phyloP scores from a whole-genome alignment of 148 eudicot species.

The Rhododendron henanense region DNA sequence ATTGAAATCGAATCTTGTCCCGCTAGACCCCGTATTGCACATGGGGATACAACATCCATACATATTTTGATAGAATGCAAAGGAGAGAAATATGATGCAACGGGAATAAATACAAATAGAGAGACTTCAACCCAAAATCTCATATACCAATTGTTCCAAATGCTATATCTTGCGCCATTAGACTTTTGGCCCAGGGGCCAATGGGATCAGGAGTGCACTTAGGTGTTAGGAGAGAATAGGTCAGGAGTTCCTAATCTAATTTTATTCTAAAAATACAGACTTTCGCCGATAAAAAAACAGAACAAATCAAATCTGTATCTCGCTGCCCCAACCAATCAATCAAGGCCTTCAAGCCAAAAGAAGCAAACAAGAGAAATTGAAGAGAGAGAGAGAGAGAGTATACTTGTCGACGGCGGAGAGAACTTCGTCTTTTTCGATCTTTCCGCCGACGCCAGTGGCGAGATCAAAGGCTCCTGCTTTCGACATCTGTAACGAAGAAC shows the following conservation, averaged over 20 bases:
- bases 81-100: not conserved
- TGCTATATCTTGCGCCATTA: not conserved
- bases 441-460: constrained; percentile 87
- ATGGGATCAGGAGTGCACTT: not conserved
- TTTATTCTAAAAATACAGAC: not conserved
- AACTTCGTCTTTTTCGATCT: constrained; percentile 66
- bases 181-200: not conserved
- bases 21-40: not conserved
- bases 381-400: not conserved
- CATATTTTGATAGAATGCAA: not conserved
- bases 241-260: not conserved
- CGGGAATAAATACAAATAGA: not conserved
- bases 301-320: not conserved
- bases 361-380: not conserved
- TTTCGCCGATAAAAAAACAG: not conserved
- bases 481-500: constrained; percentile 45
- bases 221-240: not conserved
- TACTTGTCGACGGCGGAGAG: constrained; percentile 87
- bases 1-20: not conserved
- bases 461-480: constrained; percentile 86
- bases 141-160: not conserved
- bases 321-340: not conserved
- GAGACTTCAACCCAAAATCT: not conserved
- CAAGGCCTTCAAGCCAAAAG: not conserved
- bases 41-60: not conserved